Base-by-base conservation (phyloP, 345 rosid genomes). In the Arabidopsis arenosa region DNA sequence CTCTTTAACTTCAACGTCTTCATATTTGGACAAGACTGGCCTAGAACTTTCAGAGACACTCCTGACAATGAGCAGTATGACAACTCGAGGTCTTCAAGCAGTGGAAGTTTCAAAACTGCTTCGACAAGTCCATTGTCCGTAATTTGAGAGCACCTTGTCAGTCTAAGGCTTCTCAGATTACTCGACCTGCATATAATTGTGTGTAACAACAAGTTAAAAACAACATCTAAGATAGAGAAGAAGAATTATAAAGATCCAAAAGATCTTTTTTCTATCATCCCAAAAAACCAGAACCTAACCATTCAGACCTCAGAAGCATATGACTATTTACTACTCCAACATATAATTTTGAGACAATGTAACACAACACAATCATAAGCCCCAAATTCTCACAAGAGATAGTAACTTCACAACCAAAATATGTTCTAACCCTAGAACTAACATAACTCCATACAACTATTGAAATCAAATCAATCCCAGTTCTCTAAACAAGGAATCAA, bases 51-150 rank as follows among this genome's bases (percentile, higher is more conserved):
- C 8, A 78, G 53, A 59, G 70, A 21, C 35, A 67, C 78, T 7
- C 35, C 74, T 52, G 78, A 51, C 2, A 67, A 5, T 2, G 36
- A 32, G 47, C 62, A 82, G 73, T 59, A 72, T 5, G 86, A 83
- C 62, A 86, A 36, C 33, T 88, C 90, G 13, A 92, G 85, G 10
- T 82, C 90, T 82, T 92, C 91, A 5, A 92, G 84, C 62, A 79
- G 68, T 10, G 86, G 85, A 66, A 87, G 76, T 48, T 77, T 86
- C 43, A 44, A 28, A 57, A 83, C 86, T 32, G 84, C 84, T 79
- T 67, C 75, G 1, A 37, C 47, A 63, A 87, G 66, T 49, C 86
- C 91, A 33, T 77, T 73, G 41, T 83, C 83, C 4, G 89, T 59
- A 43, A 92, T 44, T 18, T 6, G 1, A 58, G 68, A 0, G 74